Conservation (phyloP, 345 rosid species). For the Populus tremula region DNA sequence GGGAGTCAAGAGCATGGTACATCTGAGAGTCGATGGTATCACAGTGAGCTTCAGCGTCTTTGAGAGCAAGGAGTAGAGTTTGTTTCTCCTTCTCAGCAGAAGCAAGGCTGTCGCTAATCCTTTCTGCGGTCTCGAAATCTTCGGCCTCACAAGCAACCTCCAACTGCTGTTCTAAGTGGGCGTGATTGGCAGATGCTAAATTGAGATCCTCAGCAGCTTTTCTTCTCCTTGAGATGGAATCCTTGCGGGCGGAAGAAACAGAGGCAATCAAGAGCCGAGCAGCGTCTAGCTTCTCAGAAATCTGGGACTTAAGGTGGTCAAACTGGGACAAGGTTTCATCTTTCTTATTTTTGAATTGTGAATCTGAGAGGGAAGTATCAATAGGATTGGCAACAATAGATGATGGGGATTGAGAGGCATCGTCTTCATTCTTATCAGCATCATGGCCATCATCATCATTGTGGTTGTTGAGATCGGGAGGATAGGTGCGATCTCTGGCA, state of each 20-base stretch:
- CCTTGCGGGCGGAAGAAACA: slow-evolving; percentile 55
- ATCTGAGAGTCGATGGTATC: slow-evolving; percentile 60
- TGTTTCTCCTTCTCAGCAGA: slow-evolving; percentile 49
- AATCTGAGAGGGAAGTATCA: neutral
- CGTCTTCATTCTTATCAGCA: no score
- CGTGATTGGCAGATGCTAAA: slow-evolving; percentile 46
- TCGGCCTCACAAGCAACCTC: slow-evolving; percentile 83
- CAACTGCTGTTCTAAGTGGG: slow-evolving; percentile 61
- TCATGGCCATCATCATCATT: neutral
- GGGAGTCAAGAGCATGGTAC: slow-evolving; percentile 55
- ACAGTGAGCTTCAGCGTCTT: slow-evolving; percentile 60
- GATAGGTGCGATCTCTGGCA: slow-evolving; percentile 41
- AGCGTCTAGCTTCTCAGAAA: slow-evolving; percentile 47
- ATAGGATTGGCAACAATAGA: neutral
- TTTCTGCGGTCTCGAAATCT: slow-evolving; percentile 80
- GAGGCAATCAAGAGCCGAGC: slow-evolving; percentile 55
- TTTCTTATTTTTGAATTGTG: neutral
- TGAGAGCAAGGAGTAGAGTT: slow-evolving; percentile 44
- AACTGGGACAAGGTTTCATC: slow-evolving; percentile 6
- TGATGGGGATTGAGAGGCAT: slow-evolving; percentile 3
- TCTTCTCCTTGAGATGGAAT: slow-evolving; percentile 55
- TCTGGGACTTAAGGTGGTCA: slow-evolving; percentile 43
- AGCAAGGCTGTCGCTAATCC: slow-evolving; percentile 67
- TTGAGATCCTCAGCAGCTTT: slow-evolving; percentile 56
- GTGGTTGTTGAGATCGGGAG: neutral